phyloP scores from a whole-genome alignment of 176 grass and related monocot species.

The Calamus simplicifolius region DNA sequence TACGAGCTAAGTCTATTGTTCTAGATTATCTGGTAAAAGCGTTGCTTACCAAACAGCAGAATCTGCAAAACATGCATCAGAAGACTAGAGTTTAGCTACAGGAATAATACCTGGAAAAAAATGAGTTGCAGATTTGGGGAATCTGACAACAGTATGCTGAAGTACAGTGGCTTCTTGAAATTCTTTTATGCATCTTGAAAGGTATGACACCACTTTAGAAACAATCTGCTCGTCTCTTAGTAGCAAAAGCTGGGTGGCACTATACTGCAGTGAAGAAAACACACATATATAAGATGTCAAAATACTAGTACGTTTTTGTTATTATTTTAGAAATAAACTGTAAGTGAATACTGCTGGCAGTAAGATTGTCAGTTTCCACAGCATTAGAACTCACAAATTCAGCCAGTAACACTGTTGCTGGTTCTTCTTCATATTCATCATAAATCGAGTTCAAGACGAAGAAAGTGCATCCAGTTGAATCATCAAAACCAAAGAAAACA shows the following conservation, averaged over 20 bases:
- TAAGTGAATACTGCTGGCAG: too few relatives aligned
- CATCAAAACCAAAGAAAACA: conserved; percentile 59
- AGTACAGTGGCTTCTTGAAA: conserved; percentile 60
- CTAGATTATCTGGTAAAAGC: too few relatives aligned
- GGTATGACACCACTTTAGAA: conserved; percentile 38
- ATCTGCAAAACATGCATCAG: not conserved
- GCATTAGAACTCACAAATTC: conserved; percentile 64
- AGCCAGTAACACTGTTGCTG: conserved; percentile 56
- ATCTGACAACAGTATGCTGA: conserved; percentile 40
- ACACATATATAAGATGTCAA: conserved; percentile 20
- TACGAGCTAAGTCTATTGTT: too few relatives aligned
- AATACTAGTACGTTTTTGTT: not conserved
- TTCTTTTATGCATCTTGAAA: conserved; percentile 53
- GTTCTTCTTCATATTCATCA: conserved; percentile 59
- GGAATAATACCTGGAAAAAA: conserved; percentile 60
- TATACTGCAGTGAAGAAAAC: conserved; percentile 33
- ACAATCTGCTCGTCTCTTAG: conserved; percentile 60
- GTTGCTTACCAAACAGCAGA: too few relatives aligned
- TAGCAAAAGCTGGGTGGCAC: conserved; percentile 46
- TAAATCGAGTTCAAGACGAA: conserved; percentile 68
- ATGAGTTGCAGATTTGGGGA: conserved; percentile 52
- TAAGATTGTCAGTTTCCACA: too few relatives aligned
- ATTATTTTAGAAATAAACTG: too few relatives aligned
- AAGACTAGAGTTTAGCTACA: not conserved
- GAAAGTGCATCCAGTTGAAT: conserved; percentile 66